A percentile compares a stretch with the other conserved stretches of the same genome.
Conservation (phyloP, 2,329 filamentous ascomycete genomes). For the Hypoxylon sp. region DNA sequence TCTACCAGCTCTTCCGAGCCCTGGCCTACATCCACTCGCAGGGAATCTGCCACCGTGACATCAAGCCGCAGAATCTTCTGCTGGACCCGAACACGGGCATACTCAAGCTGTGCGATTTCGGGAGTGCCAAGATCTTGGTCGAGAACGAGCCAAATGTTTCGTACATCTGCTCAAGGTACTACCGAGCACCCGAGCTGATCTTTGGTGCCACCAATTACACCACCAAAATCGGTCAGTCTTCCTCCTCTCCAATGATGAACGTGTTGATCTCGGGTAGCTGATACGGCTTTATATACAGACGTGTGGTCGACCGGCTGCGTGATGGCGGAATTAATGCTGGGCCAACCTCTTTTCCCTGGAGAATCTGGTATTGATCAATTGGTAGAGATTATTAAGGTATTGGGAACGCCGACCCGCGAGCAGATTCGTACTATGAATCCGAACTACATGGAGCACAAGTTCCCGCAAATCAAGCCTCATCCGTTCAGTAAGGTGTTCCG, state of each 20-base stretch:
- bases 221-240: slow-evolving; percentile 95
- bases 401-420: slow-evolving; percentile 94
- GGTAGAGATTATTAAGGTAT: slow-evolving; percentile 98
- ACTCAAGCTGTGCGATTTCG: slow-evolving; percentile 97
- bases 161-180: slow-evolving; percentile 99
- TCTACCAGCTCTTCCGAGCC: slow-evolving; percentile 98
- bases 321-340: slow-evolving; percentile 99
- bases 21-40: slow-evolving; percentile 99
- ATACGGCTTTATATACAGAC: slow-evolving; percentile 66
- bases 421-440: slow-evolving; percentile 99
- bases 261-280: slow-evolving; percentile 9
- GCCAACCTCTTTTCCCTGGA: slow-evolving; percentile 95
- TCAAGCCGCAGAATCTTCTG: slow-evolving; percentile 97
- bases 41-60: slow-evolving; percentile 98
- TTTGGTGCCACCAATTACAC: slow-evolving; percentile 99
- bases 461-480: slow-evolving; percentile 99
- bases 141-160: slow-evolving; percentile 99
- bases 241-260: slow-evolving; percentile 24
- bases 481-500: slow-evolving; percentile 99
- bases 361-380: slow-evolving; percentile 98
- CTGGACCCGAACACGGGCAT: slow-evolving; percentile 91
- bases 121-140: slow-evolving; percentile 96
- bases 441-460: slow-evolving; percentile 99
- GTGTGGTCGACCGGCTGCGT: slow-evolving; percentile 99
- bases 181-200: slow-evolving; percentile 96